Evolutionary conservation across 2,329 filamentous ascomycete genomes (phyloP).

Genomic region (Clonostachys solani): DNA sequence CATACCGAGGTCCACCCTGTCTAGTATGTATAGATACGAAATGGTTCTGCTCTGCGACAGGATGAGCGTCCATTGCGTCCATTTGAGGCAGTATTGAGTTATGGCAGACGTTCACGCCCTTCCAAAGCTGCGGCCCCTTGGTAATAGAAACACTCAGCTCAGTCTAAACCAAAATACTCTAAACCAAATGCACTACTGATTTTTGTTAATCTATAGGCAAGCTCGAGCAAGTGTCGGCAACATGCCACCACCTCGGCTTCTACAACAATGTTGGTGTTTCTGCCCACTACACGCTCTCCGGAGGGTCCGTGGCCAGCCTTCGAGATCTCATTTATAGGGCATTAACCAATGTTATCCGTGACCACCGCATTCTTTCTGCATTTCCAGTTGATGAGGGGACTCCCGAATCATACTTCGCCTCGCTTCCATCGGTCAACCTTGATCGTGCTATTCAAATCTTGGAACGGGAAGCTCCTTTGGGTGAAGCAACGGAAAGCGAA

Average conservation of each 20-base stretch:
- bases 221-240: slow-evolving; percentile 36
- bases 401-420: slow-evolving; percentile 33
- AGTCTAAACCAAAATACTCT: too few species aligned
- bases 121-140: too few species aligned
- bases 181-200: too few species aligned
- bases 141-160: too few species aligned
- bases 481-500: slow-evolving; percentile 10
- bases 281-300: slow-evolving; percentile 25
- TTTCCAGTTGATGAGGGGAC: slow-evolving; percentile 32
- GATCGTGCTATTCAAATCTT: slow-evolving; percentile 26
- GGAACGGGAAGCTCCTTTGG: slow-evolving; percentile 10
- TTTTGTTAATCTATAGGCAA: slow-evolving; percentile 17
- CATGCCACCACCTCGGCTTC: slow-evolving; percentile 32
- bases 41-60: too few species aligned
- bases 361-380: slow-evolving; percentile 35
- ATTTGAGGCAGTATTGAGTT: too few species aligned
- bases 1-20: too few species aligned
- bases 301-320: slow-evolving; percentile 9
- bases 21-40: too few species aligned
- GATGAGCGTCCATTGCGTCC: too few species aligned
- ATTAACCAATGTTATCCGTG: slow-evolving; percentile 21
- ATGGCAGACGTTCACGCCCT: too few species aligned
- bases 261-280: slow-evolving; percentile 37
- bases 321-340: slow-evolving; percentile 25
- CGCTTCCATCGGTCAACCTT: slow-evolving; percentile 34